These are phyloP conservation scores for Tulasnella sp. DNA, from an alignment of 768 basidiomycete genomes.

Conservation along the genomic window DNA sequence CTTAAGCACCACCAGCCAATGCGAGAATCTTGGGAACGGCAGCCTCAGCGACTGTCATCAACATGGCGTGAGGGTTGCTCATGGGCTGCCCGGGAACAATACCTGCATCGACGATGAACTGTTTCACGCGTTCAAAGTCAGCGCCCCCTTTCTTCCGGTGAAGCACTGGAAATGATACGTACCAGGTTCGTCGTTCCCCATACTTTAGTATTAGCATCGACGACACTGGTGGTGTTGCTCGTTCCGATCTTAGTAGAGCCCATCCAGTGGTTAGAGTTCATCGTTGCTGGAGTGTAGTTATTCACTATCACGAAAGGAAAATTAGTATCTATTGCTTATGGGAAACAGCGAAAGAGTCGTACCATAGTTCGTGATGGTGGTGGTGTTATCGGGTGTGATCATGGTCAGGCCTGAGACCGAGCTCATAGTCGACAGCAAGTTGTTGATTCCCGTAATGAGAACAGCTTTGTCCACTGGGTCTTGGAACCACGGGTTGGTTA, in stretches of 20 bases:
- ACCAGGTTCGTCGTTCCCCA: constrained; percentile 36
- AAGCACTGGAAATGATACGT: neutral
- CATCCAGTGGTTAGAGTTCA: constrained; percentile 55
- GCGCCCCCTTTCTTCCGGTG: neutral
- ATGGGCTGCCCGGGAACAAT: constrained; percentile 33
- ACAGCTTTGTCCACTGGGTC: constrained; percentile 45
- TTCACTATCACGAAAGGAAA: constrained; percentile 24
- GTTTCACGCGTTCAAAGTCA: neutral
- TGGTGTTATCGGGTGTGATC: constrained; percentile 50
- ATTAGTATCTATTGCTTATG: neutral
- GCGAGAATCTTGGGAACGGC: constrained; percentile 45
- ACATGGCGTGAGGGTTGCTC: constrained; percentile 43
- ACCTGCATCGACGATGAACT: constrained; percentile 43
- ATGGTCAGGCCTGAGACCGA: constrained; percentile 39
- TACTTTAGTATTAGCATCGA: constrained; percentile 49
- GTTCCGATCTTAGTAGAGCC: constrained; percentile 41
- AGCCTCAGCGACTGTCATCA: constrained; percentile 50
- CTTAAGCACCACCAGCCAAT: constrained; percentile 39
- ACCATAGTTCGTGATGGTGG: constrained; percentile 43
- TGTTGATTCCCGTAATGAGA: constrained; percentile 39
- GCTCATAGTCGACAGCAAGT: constrained; percentile 34
- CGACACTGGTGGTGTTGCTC: constrained; percentile 31
- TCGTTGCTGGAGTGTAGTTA: constrained; percentile 26
- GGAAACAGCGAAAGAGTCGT: constrained; percentile 11
- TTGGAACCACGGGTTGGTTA: constrained; percentile 47